phyloP scores from a whole-genome alignment of 345 rosid genomes.

The Pugionium dolabratum region DNA sequence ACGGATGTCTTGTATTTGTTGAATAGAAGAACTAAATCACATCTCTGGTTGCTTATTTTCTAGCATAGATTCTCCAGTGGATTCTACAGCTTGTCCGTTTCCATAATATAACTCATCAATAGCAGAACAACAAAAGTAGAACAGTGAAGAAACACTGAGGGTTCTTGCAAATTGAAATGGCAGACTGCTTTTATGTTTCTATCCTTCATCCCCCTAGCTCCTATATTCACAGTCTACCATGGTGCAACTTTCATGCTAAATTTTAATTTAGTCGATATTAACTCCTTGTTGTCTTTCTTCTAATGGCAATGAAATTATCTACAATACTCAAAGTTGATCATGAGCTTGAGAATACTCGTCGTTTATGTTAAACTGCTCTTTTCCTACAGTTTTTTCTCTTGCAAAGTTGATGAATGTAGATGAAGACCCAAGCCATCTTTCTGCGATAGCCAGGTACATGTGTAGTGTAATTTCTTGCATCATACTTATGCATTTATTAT shows the following conservation, averaged over 20 bases:
- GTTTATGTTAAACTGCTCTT: slow-evolving; percentile 13
- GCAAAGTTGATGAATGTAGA: slow-evolving; percentile 94
- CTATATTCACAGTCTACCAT: neutral
- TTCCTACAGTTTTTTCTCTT: slow-evolving; percentile 73
- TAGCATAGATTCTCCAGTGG: neutral
- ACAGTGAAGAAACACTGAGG: no score
- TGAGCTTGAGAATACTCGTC: slow-evolving; percentile 3
- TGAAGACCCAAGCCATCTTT: slow-evolving; percentile 86
- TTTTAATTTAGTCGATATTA: neutral
- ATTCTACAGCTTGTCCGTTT: neutral
- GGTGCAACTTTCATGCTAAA: slow-evolving; percentile 1
- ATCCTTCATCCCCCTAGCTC: neutral
- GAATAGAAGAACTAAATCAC: neutral
- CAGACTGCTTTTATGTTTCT: neutral
- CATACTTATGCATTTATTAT: neutral
- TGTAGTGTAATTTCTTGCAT: neutral
- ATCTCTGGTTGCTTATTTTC: neutral
- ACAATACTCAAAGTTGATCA: neutral
- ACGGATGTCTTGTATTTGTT: neutral
- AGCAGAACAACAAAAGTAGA: no score
- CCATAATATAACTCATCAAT: neutral
- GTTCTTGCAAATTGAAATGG: neutral
- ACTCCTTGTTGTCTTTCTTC: neutral
- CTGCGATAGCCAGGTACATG: slow-evolving; percentile 90
- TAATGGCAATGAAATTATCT: neutral